Evolutionary conservation across 163 green algal species (phyloP).

Genomic region (Coccomyxa subellipsoidea): DNA sequence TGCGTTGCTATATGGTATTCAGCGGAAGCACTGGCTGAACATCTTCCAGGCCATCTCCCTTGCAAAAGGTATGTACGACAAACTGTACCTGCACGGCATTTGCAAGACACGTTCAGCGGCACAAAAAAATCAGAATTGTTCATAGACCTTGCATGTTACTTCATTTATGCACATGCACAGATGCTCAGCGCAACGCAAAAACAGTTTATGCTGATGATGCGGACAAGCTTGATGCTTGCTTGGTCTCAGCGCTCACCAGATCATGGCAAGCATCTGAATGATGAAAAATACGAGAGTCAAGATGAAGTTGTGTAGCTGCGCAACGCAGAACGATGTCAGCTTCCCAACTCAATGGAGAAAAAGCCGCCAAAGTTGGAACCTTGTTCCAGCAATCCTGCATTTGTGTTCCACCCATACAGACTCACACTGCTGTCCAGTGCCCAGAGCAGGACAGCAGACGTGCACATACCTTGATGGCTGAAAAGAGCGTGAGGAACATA

Average conservation of each 20-base stretch:
- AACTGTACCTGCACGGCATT: constrained; percentile 34
- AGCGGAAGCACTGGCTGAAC: neutral
- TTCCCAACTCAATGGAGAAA: too few species aligned
- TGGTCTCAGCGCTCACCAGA: constrained; percentile 30
- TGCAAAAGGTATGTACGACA: constrained; percentile 47
- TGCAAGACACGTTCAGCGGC: neutral
- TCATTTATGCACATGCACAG: too few species aligned
- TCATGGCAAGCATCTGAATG: constrained; percentile 35
- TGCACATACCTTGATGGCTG: constrained; percentile 23
- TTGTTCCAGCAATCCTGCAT: too few species aligned
- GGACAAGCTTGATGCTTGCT: too few species aligned
- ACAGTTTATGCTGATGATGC: too few species aligned
- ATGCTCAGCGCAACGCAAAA: too few species aligned
- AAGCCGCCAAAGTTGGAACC: too few species aligned
- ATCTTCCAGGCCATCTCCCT: constrained; percentile 24
- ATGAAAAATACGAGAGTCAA: constrained; percentile 26
- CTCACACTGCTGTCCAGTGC: too few species aligned
- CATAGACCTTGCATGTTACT: too few species aligned
- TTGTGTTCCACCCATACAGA: too few species aligned
- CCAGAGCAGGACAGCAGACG: neutral
- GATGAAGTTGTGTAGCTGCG: constrained; percentile 32
- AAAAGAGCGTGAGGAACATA: constrained; percentile 34
- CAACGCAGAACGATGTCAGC: neutral
- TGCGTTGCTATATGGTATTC: neutral
- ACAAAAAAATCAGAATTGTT: neutral